A percentile compares a stretch with the other conserved stretches of the same genome.
Evolutionary conservation across 1,284 basidiomycete species (phyloP).

Genomic region (Marasmius oreades): DNA sequence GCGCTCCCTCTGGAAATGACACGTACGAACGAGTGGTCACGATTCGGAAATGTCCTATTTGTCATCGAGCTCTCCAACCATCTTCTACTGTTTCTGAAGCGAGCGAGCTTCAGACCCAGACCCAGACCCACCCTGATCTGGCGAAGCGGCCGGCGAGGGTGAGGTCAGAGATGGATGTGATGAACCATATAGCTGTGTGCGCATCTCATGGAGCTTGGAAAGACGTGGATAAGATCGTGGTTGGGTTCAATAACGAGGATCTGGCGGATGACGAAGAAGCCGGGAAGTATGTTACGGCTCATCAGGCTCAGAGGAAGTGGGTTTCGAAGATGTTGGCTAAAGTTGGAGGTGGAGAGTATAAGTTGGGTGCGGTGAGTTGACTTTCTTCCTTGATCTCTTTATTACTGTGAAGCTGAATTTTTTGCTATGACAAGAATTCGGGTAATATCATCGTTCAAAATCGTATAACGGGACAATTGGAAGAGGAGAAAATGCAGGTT

Average conservation of each 20-base stretch:
- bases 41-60: neutral
- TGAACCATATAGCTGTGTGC: conserved; percentile 92
- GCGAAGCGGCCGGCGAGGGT: conserved; percentile 81
- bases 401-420: conserved; percentile 2
- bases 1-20: neutral
- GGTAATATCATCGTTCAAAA: conserved; percentile 98
- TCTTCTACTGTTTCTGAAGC: neutral
- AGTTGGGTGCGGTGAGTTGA: conserved; percentile 78
- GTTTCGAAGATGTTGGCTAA: conserved; percentile 87
- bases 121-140: conserved; percentile 5
- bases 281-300: conserved; percentile 91
- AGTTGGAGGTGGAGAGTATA: conserved; percentile 83
- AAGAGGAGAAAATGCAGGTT: conserved; percentile 98
- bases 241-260: conserved; percentile 31
- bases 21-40: neutral
- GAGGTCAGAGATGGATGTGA: conserved; percentile 90
- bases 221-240: conserved; percentile 83
- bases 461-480: conserved; percentile 83
- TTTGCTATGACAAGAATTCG: conserved; percentile 63
- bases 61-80: neutral
- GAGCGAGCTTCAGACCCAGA: neutral
- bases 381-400: neutral
- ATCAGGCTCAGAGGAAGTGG: conserved; percentile 96
- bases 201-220: conserved; percentile 86
- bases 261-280: neutral